Conservation (phyloP, 768 basidiomycete species). For the Lactifluus rugatus region DNA sequence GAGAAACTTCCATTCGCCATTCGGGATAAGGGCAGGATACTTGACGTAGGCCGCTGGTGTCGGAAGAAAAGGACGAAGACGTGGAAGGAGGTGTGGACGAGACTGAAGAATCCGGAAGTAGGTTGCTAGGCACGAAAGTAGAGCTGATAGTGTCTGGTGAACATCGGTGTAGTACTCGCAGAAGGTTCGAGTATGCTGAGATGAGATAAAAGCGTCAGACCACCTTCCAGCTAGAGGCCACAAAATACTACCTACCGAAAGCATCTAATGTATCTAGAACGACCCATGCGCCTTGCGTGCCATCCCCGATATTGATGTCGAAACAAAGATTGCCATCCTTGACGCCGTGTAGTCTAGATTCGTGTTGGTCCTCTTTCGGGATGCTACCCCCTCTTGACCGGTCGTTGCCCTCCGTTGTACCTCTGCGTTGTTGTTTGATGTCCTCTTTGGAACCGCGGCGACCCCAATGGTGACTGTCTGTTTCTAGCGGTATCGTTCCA, state of each 20-base stretch:
- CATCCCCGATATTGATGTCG: constrained; percentile 12
- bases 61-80: background rate
- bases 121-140: constrained; percentile 12
- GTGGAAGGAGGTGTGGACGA: constrained; percentile 1
- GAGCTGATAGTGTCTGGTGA: constrained; percentile 10
- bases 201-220: background rate
- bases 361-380: constrained; percentile 4
- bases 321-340: constrained; percentile 2
- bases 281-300: constrained; percentile 17
- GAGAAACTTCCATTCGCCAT: constrained; percentile 21
- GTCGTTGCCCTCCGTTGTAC: background rate
- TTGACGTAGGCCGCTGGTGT: background rate
- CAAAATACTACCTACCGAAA: constrained; percentile 2
- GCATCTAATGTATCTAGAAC: constrained; percentile 16
- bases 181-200: constrained; percentile 13
- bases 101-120: background rate
- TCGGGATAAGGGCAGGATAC: constrained; percentile 21
- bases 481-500: constrained; percentile 9
- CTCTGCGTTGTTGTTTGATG: background rate
- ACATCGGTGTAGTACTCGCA: constrained; percentile 19
- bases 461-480: constrained; percentile 1
- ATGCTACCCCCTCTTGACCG: background rate
- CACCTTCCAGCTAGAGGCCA: background rate
- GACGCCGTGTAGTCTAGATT: background rate
- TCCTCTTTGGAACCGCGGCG: constrained; percentile 18